Evolutionary conservation across 2,329 filamentous ascomycete genomes (phyloP), one percentile per base, ranked within the genome.

Genomic region (Pyrenochaeta sp.): DNA sequence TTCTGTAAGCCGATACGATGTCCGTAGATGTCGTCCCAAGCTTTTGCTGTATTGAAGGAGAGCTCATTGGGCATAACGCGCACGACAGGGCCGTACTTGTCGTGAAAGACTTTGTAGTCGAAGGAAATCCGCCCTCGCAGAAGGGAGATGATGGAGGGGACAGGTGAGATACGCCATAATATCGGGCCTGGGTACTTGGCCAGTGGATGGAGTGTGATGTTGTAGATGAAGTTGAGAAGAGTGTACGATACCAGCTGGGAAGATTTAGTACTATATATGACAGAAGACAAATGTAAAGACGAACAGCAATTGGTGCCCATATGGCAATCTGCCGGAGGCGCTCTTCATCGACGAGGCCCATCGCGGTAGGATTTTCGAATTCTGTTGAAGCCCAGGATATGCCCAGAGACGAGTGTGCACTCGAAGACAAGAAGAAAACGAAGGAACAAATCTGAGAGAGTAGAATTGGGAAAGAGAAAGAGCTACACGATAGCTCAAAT

Each of bases 61-160:
- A 68, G 61, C 35, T 67, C 63, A 24, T 67, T 68, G 24, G 65
- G 63, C 60, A 63, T 65, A 13, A 68, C 55, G 35, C 66, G 65
- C 4, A 70, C 61, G 10, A 69, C 65, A 4, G 66, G 63, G 13
- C 66, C 67, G 24, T 68, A 70, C n/a, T 53, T 49, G 41, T 68
- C 61, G 44, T 70, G 67, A 1, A 55, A 45, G 7, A 51, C 21
- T 38, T 65, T 62, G 56, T 64, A 63, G 42, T 68, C 61, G 38
- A 65, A 66, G 19, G 58, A 50, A 9, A 66, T 63, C 34, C 61
- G 62, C 17, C 63, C 63, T 2, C 49, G 46, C 7, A 65, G 51
- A 19, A 67, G 58, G 1, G 61, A 61, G 29, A 63, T 57, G 23
- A 57, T 53, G 18, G 53, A 59, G 9, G 61, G 63, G 18, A 67